These are phyloP conservation scores for Keqinozyma sinolaborantium DNA, from an alignment of 1,139 yeast genomes.

Conservation along the genomic window DNA sequence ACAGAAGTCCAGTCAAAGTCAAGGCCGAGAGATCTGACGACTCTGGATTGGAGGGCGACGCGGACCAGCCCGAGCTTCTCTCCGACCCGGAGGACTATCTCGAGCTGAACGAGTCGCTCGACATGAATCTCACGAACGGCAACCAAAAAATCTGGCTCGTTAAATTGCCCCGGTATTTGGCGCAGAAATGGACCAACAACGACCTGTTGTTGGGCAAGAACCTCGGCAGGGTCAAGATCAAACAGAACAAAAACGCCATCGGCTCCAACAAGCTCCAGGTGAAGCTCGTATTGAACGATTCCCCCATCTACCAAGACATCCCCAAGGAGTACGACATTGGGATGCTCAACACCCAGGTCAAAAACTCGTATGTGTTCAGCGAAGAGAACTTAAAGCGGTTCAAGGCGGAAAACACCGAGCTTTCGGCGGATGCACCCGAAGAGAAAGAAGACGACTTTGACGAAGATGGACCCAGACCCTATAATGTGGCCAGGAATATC, in stretches of 20 bases:
- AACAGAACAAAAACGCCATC: conserved; percentile 31
- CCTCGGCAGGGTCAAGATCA: conserved; percentile 78
- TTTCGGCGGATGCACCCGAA: conserved; percentile 11
- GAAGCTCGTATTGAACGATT: conserved; percentile 51
- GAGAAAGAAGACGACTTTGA: conserved; percentile 15
- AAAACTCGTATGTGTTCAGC: conserved; percentile 84
- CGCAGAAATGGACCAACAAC: conserved; percentile 75
- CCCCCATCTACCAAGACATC: conserved; percentile 35
- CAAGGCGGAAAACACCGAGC: conserved; percentile 39
- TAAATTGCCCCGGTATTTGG: conserved; percentile 80
- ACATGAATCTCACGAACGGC: conserved; percentile 53
- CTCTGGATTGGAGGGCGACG: conserved; percentile 5
- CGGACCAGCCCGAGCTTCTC: conserved; percentile 29
- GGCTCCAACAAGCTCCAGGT: conserved; percentile 48
- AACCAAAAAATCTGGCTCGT: conserved; percentile 86
- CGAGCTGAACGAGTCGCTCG: conserved; percentile 57
- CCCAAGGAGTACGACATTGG: conserved; percentile 85
- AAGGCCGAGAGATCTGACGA: conserved; percentile 9
- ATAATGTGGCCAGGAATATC: conserved; percentile 12
- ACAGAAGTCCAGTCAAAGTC: conserved; percentile 9
- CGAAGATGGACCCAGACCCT: conserved; percentile 10
- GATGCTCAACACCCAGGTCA: conserved; percentile 73
- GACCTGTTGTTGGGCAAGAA: conserved; percentile 65
- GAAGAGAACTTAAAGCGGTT: conserved; percentile 78
- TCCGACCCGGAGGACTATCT: conserved; percentile 48